Evolutionary conservation across 2,329 filamentous ascomycete species (phyloP), one percentile per base, ranked within the genome.

Genomic region (Aureobasidium pullulans): DNA sequence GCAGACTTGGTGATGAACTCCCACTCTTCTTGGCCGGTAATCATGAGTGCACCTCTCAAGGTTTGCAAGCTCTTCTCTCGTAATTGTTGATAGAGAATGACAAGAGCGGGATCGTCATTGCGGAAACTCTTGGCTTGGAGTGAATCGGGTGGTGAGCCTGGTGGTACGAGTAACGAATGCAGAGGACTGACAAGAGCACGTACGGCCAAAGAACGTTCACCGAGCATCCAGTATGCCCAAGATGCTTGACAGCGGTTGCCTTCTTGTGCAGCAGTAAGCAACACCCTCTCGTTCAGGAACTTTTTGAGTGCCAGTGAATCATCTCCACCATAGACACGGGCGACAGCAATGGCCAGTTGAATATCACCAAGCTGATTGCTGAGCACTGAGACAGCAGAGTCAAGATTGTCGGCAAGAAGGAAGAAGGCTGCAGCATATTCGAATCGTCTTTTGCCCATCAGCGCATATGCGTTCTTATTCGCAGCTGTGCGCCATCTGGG

Each of bases 371-470:
- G 79, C 69, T 96, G 92, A 62, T 89, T 91, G 13, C 92, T 78
- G 64, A 95, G 90, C 16, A 99, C 86, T 64, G 88, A 88, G 56
- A 94, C 87, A 0, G 94, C 93, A 70, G 96, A 91, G 58, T 87
- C 84, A 0, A 96, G 78, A 67, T 88, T 87, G 64, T 92, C 91
- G 1, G 89, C 95, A 1, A 99, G 80, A 6, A 99, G 79, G 76
- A 99, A 99, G 75, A 97, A 99, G 0, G 94, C 89, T 0, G 93
- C 94, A 3, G 94, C 92, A 69, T 99, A 99, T 73, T 90, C 90
- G 71, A 96, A 96, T 52, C 94, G 82, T 46, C 90, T 83, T 73
- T 91, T 95, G 64, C 93, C 94, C 69, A 99, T 86, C 58, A 99
- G 75, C 2, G 94, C 93, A 73, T 96, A 99, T 0, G 94, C 94